Conservation (phyloP, 2,329 filamentous ascomycete species). For the Elsinoe arachidis region DNA sequence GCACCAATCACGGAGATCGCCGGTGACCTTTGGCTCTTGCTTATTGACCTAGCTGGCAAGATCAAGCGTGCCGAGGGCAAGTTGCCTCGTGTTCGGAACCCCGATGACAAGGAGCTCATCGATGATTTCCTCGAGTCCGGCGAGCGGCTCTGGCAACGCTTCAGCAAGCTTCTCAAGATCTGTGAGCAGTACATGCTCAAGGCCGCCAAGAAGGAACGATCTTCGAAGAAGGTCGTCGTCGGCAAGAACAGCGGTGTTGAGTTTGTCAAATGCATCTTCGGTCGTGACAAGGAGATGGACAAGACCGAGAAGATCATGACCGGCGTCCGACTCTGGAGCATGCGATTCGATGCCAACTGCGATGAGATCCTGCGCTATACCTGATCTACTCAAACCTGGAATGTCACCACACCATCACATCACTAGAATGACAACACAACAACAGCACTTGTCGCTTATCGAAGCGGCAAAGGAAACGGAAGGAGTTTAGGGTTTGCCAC, state of each 20-base stretch:
- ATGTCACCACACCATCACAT: background rate
- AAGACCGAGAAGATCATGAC: slow-evolving; percentile 91
- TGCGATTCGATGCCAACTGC: slow-evolving; percentile 93
- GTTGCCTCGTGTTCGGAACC: slow-evolving; percentile 60
- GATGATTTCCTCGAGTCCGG: slow-evolving; percentile 86
- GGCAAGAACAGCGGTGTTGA: slow-evolving; percentile 88
- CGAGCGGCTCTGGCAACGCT: slow-evolving; percentile 74
- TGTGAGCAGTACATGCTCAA: slow-evolving; percentile 96
- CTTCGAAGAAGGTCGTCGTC: slow-evolving; percentile 59
- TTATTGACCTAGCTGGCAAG: slow-evolving; percentile 90
- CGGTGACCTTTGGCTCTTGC: slow-evolving; percentile 86
- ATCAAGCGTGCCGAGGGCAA: slow-evolving; percentile 82
- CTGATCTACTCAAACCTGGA: background rate
- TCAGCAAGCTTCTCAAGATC: slow-evolving; percentile 76
- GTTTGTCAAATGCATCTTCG: slow-evolving; percentile 94
- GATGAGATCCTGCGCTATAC: slow-evolving; percentile 63
- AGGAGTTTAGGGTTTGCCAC: background rate
- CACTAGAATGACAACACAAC: slow-evolving; percentile 2
- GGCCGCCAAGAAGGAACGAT: slow-evolving; percentile 63
- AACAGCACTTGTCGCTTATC: slow-evolving; percentile 1
- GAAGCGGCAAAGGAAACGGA: background rate
- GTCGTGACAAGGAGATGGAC: slow-evolving; percentile 78
- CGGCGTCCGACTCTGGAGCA: slow-evolving; percentile 76
- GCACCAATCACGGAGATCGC: slow-evolving; percentile 85
- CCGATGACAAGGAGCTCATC: slow-evolving; percentile 69